Evolutionary conservation across 345 rosid species (phyloP).

Genomic region (Eucalyptus sp.): DNA sequence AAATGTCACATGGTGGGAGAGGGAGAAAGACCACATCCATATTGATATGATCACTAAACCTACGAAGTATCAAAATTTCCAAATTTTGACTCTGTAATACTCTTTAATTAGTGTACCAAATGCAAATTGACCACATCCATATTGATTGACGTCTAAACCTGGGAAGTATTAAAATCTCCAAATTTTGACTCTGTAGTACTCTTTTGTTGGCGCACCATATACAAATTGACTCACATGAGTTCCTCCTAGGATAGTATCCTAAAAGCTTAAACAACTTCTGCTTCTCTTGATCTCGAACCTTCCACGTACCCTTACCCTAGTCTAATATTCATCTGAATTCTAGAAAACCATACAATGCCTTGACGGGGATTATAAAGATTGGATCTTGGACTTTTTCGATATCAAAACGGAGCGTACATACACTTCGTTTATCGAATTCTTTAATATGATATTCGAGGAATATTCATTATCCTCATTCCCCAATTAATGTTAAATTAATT

Average conservation of each 20-base stretch:
- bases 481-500: not conserved
- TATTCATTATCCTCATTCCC: not conserved
- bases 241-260: not conserved
- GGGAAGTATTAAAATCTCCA: not conserved
- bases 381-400: not conserved
- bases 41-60: not conserved
- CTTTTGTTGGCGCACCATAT: not conserved
- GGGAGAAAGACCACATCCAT: not conserved
- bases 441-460: not conserved
- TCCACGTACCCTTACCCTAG: not conserved
- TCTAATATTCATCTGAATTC: not conserved
- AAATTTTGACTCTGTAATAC: not conserved
- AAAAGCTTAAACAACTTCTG: not conserved
- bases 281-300: not conserved
- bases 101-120: not conserved
- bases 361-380: not conserved
- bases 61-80: not conserved
- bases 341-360: not conserved
- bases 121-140: not conserved
- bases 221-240: not conserved
- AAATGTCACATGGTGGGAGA: not conserved
- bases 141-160: not conserved
- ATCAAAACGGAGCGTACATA: not conserved
- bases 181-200: not conserved
- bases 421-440: not conserved